These are phyloP conservation scores for Pachysandra terminalis DNA, from an alignment of 164 flowering plant species.

Conservation along the genomic window DNA sequence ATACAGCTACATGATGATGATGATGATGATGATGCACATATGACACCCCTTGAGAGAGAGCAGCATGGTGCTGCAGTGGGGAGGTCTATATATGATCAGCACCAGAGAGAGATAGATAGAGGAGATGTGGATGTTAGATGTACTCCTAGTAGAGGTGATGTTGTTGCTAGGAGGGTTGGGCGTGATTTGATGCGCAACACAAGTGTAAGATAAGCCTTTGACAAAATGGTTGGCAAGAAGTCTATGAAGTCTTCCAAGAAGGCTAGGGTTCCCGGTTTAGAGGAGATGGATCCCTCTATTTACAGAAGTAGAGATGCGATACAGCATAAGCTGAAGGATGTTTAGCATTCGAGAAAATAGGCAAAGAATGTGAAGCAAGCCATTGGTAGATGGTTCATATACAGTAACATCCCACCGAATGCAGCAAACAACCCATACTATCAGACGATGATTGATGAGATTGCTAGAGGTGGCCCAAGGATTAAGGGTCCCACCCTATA, in stretches of 20 bases:
- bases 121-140: too few relatives aligned
- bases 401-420: neutral
- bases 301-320: neutral
- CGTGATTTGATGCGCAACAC: too few relatives aligned
- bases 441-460: neutral
- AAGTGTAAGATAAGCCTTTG: too few relatives aligned
- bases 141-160: too few relatives aligned
- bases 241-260: neutral
- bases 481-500: neutral
- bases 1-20: too few relatives aligned
- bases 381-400: neutral
- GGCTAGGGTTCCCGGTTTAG: too few relatives aligned
- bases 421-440: neutral
- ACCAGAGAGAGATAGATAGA: too few relatives aligned
- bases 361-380: neutral
- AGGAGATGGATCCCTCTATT: neutral
- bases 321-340: neutral
- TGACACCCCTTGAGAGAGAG: too few relatives aligned
- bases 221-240: neutral
- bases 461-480: neutral
- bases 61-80: too few relatives aligned
- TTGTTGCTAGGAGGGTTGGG: too few relatives aligned
- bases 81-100: too few relatives aligned
- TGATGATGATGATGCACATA: too few relatives aligned
- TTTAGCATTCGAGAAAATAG: neutral